Evolutionary conservation across 345 rosid genomes (phyloP).

Genomic region (Ricinus communis): DNA sequence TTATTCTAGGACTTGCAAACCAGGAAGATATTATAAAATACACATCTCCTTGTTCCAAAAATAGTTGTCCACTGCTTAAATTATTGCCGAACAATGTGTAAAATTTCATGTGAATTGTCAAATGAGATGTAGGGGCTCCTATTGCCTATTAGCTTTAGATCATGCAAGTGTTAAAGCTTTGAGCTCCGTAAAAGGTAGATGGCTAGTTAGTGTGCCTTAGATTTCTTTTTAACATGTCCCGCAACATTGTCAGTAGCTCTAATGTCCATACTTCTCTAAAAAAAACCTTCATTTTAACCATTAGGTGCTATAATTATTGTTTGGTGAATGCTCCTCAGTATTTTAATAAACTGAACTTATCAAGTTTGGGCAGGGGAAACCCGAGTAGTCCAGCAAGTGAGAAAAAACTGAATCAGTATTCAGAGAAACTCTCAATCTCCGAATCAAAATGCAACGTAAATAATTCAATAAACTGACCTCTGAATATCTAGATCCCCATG

Average conservation of each 20-base stretch:
- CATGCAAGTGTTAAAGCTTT: background rate
- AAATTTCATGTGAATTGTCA: background rate
- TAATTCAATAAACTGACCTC: conserved; percentile 58
- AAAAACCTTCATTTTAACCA: background rate
- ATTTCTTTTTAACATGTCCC: background rate
- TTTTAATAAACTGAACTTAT: background rate
- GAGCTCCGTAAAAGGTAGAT: background rate
- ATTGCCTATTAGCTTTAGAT: background rate
- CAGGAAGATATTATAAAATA: background rate
- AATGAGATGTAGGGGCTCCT: background rate
- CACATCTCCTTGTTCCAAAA: background rate
- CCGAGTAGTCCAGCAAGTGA: background rate
- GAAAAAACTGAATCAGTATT: conserved; percentile 14
- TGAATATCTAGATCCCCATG: conserved; percentile 85
- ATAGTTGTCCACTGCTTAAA: background rate
- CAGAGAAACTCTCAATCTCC: background rate
- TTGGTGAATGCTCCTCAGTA: background rate
- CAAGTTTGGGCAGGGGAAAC: background rate
- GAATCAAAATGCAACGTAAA: background rate
- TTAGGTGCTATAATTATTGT: background rate
- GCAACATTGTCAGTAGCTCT: background rate
- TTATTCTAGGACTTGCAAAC: background rate
- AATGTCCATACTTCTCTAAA: background rate
- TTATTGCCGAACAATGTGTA: background rate
- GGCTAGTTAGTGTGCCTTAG: background rate